A percentile compares a stretch with the other conserved stretches of the same genome.
Evolutionary conservation across 352 stramenopile species (phyloP).

Genomic region (Globisporangium sylvaticum): DNA sequence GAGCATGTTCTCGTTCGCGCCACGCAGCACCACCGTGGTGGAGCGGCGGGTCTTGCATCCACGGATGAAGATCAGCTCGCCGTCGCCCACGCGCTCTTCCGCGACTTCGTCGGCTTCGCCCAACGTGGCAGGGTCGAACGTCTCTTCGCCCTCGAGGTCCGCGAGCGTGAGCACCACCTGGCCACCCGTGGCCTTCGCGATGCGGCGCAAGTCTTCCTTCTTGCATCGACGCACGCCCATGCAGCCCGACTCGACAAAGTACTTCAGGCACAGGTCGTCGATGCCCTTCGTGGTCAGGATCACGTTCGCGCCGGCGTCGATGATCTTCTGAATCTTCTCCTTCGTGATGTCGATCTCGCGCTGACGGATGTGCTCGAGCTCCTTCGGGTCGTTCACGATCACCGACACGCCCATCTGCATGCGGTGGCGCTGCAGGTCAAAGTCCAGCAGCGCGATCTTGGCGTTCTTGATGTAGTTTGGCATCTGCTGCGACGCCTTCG

Average conservation of each 20-base stretch:
- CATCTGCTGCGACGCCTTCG: conserved; percentile 97
- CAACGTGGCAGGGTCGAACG: conserved; percentile 92
- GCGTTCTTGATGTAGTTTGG: conserved; percentile 92
- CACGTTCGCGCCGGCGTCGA: conserved; percentile 97
- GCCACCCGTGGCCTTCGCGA: conserved; percentile 98
- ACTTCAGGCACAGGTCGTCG: conserved; percentile 99
- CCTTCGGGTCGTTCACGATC: conserved; percentile 90
- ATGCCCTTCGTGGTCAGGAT: conserved; percentile 99
- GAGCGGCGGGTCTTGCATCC: conserved; percentile 92
- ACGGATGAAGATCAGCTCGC: conserved; percentile 99
- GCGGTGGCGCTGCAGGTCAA: conserved; percentile 98
- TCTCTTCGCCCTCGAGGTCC: conserved; percentile 98
- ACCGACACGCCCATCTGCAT: conserved; percentile 97
- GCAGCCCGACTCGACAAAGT: conserved; percentile 98
- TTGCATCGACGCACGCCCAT: conserved; percentile 97
- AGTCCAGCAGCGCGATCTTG: conserved; percentile 98
- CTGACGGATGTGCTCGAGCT: conserved; percentile 98
- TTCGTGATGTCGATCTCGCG: conserved; percentile 99
- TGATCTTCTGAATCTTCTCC: conserved; percentile 99
- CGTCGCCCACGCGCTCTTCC: conserved; percentile 97
- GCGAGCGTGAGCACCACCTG: conserved; percentile 96
- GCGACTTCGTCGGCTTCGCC: conserved; percentile 92
- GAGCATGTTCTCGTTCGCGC: conserved; percentile 99
- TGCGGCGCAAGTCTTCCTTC: conserved; percentile 97
- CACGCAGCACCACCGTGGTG: conserved; percentile 97